Evolutionary conservation across 371 early-diverging fungal genomes (phyloP).

Genomic region (Mucor velutinosus): DNA sequence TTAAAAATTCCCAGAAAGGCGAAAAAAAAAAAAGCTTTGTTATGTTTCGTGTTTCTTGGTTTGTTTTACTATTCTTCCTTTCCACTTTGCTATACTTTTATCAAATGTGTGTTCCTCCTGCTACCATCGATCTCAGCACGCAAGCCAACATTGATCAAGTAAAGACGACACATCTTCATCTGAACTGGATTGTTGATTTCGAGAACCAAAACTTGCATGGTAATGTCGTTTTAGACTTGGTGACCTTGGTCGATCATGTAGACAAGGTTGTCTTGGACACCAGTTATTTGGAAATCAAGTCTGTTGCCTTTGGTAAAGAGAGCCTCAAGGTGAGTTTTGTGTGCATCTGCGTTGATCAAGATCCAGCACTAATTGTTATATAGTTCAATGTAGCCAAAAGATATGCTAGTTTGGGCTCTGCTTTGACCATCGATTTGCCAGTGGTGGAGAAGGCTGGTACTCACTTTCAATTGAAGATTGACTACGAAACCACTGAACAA

Average conservation of each 20-base stretch:
- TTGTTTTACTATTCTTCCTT: constrained; percentile 8
- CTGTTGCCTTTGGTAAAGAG: constrained; percentile 42
- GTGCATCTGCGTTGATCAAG: background rate
- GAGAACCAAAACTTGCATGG: constrained; percentile 66
- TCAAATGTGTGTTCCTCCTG: constrained; percentile 20
- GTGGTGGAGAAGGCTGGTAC: constrained; percentile 36
- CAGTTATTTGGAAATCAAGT: constrained; percentile 61
- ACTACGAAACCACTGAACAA: constrained; percentile 81
- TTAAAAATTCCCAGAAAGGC: background rate
- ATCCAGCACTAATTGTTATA: background rate
- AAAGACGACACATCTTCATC: constrained; percentile 73
- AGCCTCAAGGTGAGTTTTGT: constrained; percentile 44
- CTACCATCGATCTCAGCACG: constrained; percentile 54
- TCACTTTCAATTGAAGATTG: constrained; percentile 58
- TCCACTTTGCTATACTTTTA: constrained; percentile 11
- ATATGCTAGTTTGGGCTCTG: constrained; percentile 74
- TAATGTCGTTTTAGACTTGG: constrained; percentile 60
- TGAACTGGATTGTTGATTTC: constrained; percentile 82
- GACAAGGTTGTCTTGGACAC: constrained; percentile 80
- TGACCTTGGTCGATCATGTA: constrained; percentile 52
- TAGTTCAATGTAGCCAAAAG: constrained; percentile 61
- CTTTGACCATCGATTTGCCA: constrained; percentile 68
- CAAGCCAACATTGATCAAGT: constrained; percentile 81
- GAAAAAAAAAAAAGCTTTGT: background rate
- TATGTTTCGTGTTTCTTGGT: constrained; percentile 16